Conservation (phyloP, 257 asterid genomes). For the Primulina huaijiensis region DNA sequence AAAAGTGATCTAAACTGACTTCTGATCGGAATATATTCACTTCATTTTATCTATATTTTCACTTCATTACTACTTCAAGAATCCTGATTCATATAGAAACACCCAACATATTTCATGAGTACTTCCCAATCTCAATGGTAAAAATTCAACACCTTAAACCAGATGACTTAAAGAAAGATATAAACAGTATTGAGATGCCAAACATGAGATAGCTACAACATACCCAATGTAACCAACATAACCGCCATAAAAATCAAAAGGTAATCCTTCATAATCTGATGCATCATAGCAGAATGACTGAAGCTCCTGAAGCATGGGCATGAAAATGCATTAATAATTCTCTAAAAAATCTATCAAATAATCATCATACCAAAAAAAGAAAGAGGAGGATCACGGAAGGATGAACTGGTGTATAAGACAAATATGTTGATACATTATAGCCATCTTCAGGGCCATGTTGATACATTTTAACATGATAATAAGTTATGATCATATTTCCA, state of each 20-base stretch:
- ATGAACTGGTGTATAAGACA: background rate
- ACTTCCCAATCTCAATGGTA: background rate
- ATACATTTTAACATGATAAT: background rate
- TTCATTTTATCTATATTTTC: background rate
- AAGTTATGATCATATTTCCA: background rate
- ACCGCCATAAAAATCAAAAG: constrained; percentile 92
- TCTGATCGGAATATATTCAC: background rate
- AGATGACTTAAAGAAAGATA: background rate
- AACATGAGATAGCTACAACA: constrained; percentile 16
- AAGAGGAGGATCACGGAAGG: background rate
- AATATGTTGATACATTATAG: background rate
- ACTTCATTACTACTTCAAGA: background rate
- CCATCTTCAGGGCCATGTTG: background rate
- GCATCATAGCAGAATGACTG: constrained; percentile 67
- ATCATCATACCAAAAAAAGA: background rate
- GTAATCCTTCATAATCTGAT: constrained; percentile 82
- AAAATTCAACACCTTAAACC: background rate
- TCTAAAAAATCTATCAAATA: background rate
- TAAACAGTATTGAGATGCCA: background rate
- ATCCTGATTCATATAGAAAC: background rate
- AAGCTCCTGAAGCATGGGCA: constrained; percentile 63
- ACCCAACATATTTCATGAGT: background rate
- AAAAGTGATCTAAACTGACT: background rate
- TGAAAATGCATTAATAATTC: background rate
- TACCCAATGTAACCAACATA: constrained; percentile 96